phyloP scores from a whole-genome alignment of 2,329 filamentous ascomycete species.

The Neurospora sp. region DNA sequence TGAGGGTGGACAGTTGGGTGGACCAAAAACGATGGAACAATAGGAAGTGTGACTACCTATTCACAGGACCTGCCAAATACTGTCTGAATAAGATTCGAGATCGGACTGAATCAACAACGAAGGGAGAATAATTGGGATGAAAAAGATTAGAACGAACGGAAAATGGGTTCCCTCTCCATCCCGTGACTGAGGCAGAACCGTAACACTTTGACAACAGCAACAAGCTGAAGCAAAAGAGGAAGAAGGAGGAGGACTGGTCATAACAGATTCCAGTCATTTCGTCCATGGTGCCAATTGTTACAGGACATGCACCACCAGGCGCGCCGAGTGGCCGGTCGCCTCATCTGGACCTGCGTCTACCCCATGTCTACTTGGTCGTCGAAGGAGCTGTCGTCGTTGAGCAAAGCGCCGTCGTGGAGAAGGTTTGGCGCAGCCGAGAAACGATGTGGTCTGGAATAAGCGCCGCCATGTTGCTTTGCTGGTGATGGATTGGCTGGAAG shows the following conservation, averaged over 20 bases:
- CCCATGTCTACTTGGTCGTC: constrained; percentile 8
- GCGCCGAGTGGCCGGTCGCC: constrained; percentile 4
- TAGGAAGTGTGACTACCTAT: not conserved
- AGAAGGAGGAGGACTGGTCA: not conserved
- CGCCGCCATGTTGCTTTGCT: constrained; percentile 22
- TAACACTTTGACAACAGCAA: not conserved
- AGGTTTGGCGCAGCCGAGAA: constrained; percentile 14
- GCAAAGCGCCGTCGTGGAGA: constrained; percentile 13
- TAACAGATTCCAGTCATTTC: not conserved
- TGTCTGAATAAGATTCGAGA: not conserved
- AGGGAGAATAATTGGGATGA: not conserved
- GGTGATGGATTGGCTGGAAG: constrained; percentile 18
- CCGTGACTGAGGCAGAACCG: not conserved
- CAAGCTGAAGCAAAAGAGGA: not conserved
- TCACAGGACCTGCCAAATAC: not conserved
- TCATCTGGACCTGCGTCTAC: constrained; percentile 3
- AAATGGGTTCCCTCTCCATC: not conserved
- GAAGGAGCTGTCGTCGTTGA: constrained; percentile 9
- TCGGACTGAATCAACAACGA: not conserved
- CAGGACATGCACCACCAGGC: not conserved
- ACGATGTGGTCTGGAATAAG: constrained; percentile 26
- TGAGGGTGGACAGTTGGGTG: not conserved
- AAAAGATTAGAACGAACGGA: not conserved
- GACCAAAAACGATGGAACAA: not conserved
- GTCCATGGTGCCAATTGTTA: not conserved